Evolutionary conservation across 768 basidiomycete genomes (phyloP).

Genomic region (Ramaria sp.): DNA sequence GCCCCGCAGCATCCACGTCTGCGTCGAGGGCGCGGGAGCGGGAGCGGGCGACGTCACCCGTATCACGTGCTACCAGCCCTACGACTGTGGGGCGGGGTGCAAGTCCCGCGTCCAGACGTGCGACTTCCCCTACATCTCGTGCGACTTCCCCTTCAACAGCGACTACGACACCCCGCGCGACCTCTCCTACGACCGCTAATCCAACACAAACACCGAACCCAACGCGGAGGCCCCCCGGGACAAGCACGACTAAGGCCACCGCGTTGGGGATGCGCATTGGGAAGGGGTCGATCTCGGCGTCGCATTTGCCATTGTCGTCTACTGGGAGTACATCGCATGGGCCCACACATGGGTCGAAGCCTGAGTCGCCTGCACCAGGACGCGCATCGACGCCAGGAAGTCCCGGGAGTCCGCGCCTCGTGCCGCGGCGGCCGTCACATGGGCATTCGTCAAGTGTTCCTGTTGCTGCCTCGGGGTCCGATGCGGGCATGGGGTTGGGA

Average conservation of each 20-base stretch:
- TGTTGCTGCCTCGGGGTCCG: background rate
- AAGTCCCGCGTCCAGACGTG: background rate
- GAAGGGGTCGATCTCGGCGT: background rate
- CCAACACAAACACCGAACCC: background rate
- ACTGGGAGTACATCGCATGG: background rate
- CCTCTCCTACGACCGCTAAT: background rate
- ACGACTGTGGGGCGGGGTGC: background rate
- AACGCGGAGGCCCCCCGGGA: background rate
- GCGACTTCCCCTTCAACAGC: background rate
- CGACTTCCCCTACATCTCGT: background rate
- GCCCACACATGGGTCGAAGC: too few relatives aligned
- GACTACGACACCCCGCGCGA: background rate
- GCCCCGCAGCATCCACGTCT: background rate
- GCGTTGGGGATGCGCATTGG: background rate
- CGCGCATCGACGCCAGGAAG: background rate
- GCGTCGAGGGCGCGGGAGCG: background rate
- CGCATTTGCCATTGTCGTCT: background rate
- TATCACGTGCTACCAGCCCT: background rate
- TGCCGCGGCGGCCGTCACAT: background rate
- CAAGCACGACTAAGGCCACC: background rate
- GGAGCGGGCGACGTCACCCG: background rate
- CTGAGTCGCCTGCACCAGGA: background rate
- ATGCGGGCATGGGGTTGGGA: background rate
- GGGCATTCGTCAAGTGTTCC: constrained; percentile 3
- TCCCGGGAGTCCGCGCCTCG: background rate